These are phyloP conservation scores for Craspedostauros australis DNA, from an alignment of 108 stramenopile genomes.

Conservation along the genomic window DNA sequence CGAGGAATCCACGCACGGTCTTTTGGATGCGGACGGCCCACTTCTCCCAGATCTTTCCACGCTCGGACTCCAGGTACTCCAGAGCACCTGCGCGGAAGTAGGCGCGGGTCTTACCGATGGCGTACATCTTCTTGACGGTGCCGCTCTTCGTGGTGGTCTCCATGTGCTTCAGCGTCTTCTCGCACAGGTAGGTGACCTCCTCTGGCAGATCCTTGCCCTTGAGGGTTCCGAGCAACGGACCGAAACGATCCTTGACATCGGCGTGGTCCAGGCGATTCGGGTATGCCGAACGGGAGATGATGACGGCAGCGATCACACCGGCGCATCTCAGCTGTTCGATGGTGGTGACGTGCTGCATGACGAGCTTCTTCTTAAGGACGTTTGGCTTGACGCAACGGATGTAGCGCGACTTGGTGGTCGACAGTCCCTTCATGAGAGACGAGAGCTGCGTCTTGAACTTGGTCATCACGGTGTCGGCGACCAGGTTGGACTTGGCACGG, in stretches of 20 bases:
- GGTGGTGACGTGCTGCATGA: constrained; percentile 75
- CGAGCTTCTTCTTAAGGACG: constrained; percentile 55
- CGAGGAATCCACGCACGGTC: constrained; percentile 21
- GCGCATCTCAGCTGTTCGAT: constrained; percentile 92
- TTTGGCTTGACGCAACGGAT: constrained; percentile 87
- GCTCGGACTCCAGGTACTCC: constrained; percentile 54
- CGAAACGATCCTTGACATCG: constrained; percentile 59
- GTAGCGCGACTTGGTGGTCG: constrained; percentile 72
- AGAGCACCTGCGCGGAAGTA: constrained; percentile 76
- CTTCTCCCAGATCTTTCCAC: constrained; percentile 31
- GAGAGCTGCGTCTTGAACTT: constrained; percentile 74
- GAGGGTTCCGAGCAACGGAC: constrained; percentile 19
- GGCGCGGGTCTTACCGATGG: constrained; percentile 62
- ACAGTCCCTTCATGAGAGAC: constrained; percentile 61
- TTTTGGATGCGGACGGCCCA: constrained; percentile 38
- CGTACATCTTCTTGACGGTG: constrained; percentile 27
- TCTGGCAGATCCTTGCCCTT: constrained; percentile 9
- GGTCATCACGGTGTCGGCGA: constrained; percentile 64
- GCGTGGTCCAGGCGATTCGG: constrained; percentile 80
- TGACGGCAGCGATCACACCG: constrained; percentile 89
- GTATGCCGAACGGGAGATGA: constrained; percentile 87
- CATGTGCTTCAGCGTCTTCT: constrained; percentile 5
- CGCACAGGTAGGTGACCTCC: constrained; percentile 12
- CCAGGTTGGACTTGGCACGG: constrained; percentile 38
- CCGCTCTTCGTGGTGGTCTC: constrained; percentile 30